Percentiles rank a stretch among this genome's conserved stretches.
These are phyloP conservation scores for Fraxinus sp. DNA, from an alignment of 305 asterid genomes.

Conservation along the genomic window DNA sequence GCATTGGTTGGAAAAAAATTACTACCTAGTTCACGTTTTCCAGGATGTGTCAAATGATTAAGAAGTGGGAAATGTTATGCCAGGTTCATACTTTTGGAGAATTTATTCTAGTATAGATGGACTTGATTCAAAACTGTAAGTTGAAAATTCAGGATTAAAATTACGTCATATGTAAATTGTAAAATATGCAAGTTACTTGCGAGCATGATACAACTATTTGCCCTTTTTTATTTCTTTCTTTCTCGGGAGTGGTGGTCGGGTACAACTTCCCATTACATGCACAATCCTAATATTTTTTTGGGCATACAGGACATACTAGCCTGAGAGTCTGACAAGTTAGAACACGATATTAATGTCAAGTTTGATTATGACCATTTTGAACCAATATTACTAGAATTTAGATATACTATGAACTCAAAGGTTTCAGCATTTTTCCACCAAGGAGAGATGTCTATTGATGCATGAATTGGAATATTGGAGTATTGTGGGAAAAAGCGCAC, in stretches of 20 bases:
- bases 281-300: not conserved
- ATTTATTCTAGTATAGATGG: not conserved
- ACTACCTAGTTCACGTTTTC: not conserved
- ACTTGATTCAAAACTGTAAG: not conserved
- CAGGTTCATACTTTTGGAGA: not conserved
- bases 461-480: not conserved
- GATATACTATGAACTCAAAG: not conserved
- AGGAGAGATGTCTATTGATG: slow-evolving; percentile 9
- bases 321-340: not conserved
- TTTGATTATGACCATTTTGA: not conserved
- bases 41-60: not conserved
- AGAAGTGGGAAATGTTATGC: not conserved
- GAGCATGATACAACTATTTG: not conserved
- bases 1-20: not conserved
- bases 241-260: not conserved
- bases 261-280: not conserved
- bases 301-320: not conserved
- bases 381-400: not conserved
- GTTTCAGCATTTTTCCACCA: not conserved
- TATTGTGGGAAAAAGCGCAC: not conserved
- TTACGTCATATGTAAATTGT: not conserved
- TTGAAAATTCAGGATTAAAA: not conserved
- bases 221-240: not conserved
- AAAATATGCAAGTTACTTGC: not conserved
- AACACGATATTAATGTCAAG: not conserved